Evolutionary conservation across 352 stramenopile genomes (phyloP).

Genomic region (Plasmopara viticola): DNA sequence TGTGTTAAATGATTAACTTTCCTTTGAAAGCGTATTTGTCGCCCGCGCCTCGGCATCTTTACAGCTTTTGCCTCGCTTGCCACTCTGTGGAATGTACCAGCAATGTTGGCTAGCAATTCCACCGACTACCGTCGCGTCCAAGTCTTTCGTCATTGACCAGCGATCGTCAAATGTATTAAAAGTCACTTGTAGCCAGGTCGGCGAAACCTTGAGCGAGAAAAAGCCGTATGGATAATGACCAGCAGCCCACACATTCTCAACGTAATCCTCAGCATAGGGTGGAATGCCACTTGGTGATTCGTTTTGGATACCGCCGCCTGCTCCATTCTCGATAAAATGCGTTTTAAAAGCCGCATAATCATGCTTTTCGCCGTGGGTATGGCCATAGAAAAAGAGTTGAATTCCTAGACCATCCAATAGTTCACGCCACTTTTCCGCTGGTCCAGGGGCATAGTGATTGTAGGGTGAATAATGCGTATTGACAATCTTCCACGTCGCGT

Average conservation of each 20-base stretch:
- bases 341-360: conserved; percentile 56
- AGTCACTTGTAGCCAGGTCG: conserved; percentile 50
- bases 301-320: conserved; percentile 64
- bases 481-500: conserved; percentile 77
- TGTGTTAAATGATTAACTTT: too few species aligned
- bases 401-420: conserved; percentile 48
- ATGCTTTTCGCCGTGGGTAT: conserved; percentile 74
- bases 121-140: conserved; percentile 38
- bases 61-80: conserved; percentile 33
- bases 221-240: conserved; percentile 64
- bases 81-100: conserved; percentile 50
- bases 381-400: conserved; percentile 62
- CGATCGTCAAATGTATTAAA: conserved; percentile 64
- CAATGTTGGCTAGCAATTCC: conserved; percentile 64
- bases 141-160: conserved; percentile 48
- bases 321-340: conserved; percentile 77
- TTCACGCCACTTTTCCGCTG: conserved; percentile 46
- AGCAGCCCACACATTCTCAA: conserved; percentile 63
- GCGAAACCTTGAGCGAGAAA: conserved; percentile 52
- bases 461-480: conserved; percentile 83
- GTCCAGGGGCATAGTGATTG: conserved; percentile 56
- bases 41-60: conserved; percentile 27
- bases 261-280: conserved; percentile 44
- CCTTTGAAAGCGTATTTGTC: conserved; percentile 5
- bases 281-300: conserved; percentile 63